These are phyloP conservation scores for Lodderomyces pseudojiufengensis DNA, from an alignment of 1,139 yeast species.

Conservation along the genomic window DNA sequence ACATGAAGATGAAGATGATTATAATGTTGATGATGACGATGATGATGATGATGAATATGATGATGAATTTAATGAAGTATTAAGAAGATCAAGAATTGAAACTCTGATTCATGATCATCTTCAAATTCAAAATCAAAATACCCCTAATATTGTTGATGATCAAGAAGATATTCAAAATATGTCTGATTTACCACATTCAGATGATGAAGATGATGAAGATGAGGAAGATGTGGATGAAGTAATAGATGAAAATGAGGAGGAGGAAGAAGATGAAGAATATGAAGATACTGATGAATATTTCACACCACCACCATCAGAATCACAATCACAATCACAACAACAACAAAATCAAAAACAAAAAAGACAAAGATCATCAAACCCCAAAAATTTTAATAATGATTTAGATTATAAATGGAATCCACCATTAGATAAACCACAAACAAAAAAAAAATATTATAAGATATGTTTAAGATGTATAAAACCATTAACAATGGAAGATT, in stretches of 20 bases:
- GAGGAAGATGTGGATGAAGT: slow-evolving; percentile 18
- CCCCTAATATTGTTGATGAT: slow-evolving; percentile 13
- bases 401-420: slow-evolving; percentile 48
- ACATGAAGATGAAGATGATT: no score
- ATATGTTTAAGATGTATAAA: slow-evolving; percentile 58
- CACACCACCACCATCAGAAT: no score
- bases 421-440: slow-evolving; percentile 27
- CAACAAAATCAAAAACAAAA: no score
- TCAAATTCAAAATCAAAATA: neutral
- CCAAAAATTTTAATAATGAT: slow-evolving; percentile 5
- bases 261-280: slow-evolving; percentile 17
- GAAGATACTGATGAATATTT: neutral
- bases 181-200: slow-evolving; percentile 27
- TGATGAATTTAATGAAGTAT: slow-evolving; percentile 16
- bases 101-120: neutral
- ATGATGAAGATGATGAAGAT: slow-evolving; percentile 34
- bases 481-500: slow-evolving; percentile 49
- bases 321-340: no score
- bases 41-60: slow-evolving; percentile 18
- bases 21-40: slow-evolving; percentile 12
- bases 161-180: slow-evolving; percentile 28
- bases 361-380: neutral
- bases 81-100: slow-evolving; percentile 7
- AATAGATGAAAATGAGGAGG: slow-evolving; percentile 12
- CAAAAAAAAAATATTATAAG: slow-evolving; percentile 44